Evolutionary conservation across 1,139 yeast species (phyloP), one percentile per base, ranked within the genome.

Genomic region (Hemisphaericaspora xylanilytica): DNA sequence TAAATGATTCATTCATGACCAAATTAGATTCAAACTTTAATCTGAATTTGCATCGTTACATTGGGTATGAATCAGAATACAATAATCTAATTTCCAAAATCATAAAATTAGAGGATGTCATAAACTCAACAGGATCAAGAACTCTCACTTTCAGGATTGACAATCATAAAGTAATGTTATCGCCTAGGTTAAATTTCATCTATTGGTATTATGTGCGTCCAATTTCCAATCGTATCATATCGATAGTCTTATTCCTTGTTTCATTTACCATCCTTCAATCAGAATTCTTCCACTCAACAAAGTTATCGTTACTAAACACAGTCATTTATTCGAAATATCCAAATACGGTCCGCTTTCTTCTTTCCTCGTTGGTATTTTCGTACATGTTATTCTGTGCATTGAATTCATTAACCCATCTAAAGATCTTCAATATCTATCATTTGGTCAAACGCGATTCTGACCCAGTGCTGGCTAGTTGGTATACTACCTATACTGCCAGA

Each of bases 401-500:
- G 50, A 70, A 75, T 36, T 80, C 92, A 25, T 68, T 87, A 43
- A 77, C 90, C 8, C 74, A 78, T 40, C 70, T 86, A 44, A 79
- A 82, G 46, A 64, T 87, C 10, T 87, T 87, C 69, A 83, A 84
- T 55, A 73, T 82, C 59, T 87, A 86, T 55, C 90, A 85, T 45
- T 68, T 87, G 47, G 90, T 85, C 26, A 65, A 73, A 2, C 75
- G 71, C 26, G 75, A 81, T 40, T 81, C 92, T 0, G 92, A 85
- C 53, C 84, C 87, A 0, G 84, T 85, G 1, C 80, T 88, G 22
- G 73, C 85, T 26, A 71, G 87, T 33, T 87, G 86, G 58, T 87
- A 85, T 58, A 80, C 90, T 18, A 84, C 86, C 52, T 87, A 87
- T 53, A 80, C 86, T 25, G 86, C 92, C 39, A 78, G 96, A 47